These are phyloP conservation scores for Penicillium sp. DNA, from an alignment of 2,329 filamentous ascomycete species.

Conservation along the genomic window DNA sequence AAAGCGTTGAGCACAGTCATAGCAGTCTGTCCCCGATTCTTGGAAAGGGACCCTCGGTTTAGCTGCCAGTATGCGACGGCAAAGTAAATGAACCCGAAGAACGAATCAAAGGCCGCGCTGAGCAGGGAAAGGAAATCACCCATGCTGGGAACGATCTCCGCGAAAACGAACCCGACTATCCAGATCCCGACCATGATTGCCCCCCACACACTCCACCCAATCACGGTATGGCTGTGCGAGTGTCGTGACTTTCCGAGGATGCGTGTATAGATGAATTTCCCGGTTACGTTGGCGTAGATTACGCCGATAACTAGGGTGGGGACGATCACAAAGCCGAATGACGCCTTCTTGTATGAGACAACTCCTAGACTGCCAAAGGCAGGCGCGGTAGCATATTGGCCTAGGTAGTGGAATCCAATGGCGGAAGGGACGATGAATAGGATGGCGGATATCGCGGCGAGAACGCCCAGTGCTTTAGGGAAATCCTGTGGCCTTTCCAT, in stretches of 20 bases:
- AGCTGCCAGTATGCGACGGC: conserved; percentile 50
- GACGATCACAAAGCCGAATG: conserved; percentile 52
- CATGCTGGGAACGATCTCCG: conserved; percentile 50
- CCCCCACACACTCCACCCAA: conserved; percentile 48
- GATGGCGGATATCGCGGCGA: conserved; percentile 44
- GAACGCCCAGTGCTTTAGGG: conserved; percentile 49
- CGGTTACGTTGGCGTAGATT: conserved; percentile 50
- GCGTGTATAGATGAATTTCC: conserved; percentile 47
- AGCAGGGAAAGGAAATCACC: conserved; percentile 50
- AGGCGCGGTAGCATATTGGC: conserved; percentile 50
- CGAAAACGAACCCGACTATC: conserved; percentile 46
- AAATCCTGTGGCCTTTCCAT: conserved; percentile 52
- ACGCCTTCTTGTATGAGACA: conserved; percentile 47
- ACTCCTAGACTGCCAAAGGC: conserved; percentile 49
- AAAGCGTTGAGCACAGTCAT: conserved; percentile 48
- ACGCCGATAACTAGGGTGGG: conserved; percentile 50
- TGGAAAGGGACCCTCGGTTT: conserved; percentile 41
- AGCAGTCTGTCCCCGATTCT: conserved; percentile 31
- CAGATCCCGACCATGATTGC: conserved; percentile 44
- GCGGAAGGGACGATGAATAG: conserved; percentile 51
- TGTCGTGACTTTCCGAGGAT: conserved; percentile 45
- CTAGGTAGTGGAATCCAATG: conserved; percentile 49
- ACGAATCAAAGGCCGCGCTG: conserved; percentile 48
- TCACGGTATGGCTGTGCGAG: conserved; percentile 47
- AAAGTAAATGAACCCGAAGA: conserved; percentile 53